These are phyloP conservation scores for Apiospora saccharicola DNA, from an alignment of 2,329 filamentous ascomycete genomes.

Conservation along the genomic window DNA sequence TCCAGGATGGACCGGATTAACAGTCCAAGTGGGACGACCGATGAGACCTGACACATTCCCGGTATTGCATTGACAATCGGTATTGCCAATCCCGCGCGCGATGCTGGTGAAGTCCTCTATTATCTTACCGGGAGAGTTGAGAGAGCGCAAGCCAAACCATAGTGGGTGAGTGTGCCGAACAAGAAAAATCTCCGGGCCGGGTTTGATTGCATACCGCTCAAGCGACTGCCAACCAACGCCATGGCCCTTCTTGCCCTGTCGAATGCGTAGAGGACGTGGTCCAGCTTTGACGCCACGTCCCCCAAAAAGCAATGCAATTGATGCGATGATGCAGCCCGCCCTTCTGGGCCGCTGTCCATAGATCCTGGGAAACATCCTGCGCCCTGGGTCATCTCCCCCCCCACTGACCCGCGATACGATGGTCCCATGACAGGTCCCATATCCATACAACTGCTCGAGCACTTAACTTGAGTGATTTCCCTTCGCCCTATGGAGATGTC, in stretches of 20 bases:
- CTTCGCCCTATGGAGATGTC: not conserved
- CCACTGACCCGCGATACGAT: not conserved
- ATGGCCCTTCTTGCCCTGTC: not conserved
- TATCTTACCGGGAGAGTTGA: not conserved
- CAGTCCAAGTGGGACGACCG: not conserved
- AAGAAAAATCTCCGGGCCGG: not conserved
- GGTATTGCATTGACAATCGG: not conserved
- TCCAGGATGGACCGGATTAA: not conserved
- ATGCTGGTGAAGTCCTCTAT: not conserved
- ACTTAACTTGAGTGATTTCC: slow-evolving; percentile 1
- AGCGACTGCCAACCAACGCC: slow-evolving; percentile 2
- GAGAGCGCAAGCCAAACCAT: not conserved
- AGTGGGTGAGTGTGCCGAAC: not conserved
- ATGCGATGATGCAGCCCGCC: not conserved
- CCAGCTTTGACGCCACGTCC: not conserved
- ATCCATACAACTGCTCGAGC: slow-evolving; percentile 11
- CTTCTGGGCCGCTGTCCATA: not conserved
- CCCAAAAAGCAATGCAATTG: not conserved
- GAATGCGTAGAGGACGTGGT: not conserved
- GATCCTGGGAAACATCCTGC: not conserved
- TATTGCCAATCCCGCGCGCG: not conserved
- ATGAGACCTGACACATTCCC: not conserved
- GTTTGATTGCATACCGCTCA: not conserved
- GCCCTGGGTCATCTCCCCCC: not conserved
- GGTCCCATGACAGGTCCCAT: not conserved